Conservation (phyloP, 768 basidiomycete genomes). For the Piloderma croceum region DNA sequence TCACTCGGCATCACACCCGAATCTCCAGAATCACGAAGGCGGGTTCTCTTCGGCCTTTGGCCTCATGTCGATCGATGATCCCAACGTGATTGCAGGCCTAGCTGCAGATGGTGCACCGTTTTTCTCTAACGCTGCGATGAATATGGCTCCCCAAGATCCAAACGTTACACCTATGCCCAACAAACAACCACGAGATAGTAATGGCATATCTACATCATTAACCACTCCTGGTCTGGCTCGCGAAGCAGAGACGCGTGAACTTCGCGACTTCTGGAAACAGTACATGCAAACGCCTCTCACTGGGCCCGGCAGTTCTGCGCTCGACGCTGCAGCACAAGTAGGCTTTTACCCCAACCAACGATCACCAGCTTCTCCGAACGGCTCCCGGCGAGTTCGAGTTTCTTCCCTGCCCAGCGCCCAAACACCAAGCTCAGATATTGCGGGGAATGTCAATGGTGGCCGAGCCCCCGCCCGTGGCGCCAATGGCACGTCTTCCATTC, state of each 20-base stretch:
- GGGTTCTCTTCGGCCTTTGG: slow-evolving; percentile 64
- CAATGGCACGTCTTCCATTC: slow-evolving; percentile 29
- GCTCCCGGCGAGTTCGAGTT: slow-evolving; percentile 46
- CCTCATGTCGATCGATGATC: slow-evolving; percentile 71
- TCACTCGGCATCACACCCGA: too few species aligned
- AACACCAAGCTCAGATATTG: slow-evolving; percentile 47
- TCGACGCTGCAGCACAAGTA: slow-evolving; percentile 10
- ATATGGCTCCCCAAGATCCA: slow-evolving; percentile 32
- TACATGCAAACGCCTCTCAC: slow-evolving; percentile 65
- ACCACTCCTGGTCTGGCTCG: slow-evolving; percentile 28
- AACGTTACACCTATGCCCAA: slow-evolving; percentile 45
- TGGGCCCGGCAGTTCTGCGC: slow-evolving; percentile 21
- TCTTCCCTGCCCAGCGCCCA: slow-evolving; percentile 64
- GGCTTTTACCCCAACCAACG: too few species aligned
- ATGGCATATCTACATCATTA: slow-evolving; percentile 8
- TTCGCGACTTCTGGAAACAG: slow-evolving; percentile 69
- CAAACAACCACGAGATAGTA: neutral
- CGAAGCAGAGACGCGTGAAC: slow-evolving; percentile 40
- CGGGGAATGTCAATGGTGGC: slow-evolving; percentile 9
- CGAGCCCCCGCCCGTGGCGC: neutral
- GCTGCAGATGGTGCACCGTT: slow-evolving; percentile 56
- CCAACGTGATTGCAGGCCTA: slow-evolving; percentile 58
- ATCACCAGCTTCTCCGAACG: slow-evolving; percentile 15
- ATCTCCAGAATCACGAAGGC: slow-evolving; percentile 24
- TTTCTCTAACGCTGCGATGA: slow-evolving; percentile 37